Evolutionary conservation across 1,284 basidiomycete genomes (phyloP).

Genomic region (Ganoderma resinaceum): DNA sequence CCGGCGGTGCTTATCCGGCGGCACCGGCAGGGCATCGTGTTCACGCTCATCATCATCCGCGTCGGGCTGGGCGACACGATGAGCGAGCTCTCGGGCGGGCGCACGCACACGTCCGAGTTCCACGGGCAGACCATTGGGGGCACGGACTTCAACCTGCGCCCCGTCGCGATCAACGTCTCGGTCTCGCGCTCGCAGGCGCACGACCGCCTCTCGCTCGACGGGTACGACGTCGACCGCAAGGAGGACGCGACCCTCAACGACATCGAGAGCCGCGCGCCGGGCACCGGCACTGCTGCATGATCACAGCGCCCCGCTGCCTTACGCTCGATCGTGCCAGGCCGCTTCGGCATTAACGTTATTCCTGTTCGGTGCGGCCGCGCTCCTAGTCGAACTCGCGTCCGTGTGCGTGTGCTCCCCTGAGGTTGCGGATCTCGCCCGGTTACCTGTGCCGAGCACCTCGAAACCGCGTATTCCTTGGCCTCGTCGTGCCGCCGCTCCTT

Average conservation of each 20-base stretch:
- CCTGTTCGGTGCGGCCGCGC: too few relatives aligned
- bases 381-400: too few relatives aligned
- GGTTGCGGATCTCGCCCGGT: too few relatives aligned
- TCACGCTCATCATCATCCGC: constrained; percentile 29
- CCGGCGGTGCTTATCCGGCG: too few relatives aligned
- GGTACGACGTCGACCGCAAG: constrained; percentile 15
- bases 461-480: too few relatives aligned
- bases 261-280: constrained; percentile 18
- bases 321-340: not conserved
- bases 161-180: constrained; percentile 23
- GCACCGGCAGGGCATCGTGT: constrained; percentile 31
- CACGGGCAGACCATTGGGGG: constrained; percentile 17
- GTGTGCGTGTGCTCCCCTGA: too few relatives aligned
- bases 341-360: too few relatives aligned
- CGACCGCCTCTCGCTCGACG: constrained; percentile 16
- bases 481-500: not conserved
- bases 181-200: constrained; percentile 12
- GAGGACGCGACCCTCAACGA: constrained; percentile 3
- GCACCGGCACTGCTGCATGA: not conserved
- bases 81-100: constrained; percentile 11
- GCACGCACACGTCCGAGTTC: not conserved
- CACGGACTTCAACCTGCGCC: constrained; percentile 15
- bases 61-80: constrained; percentile 25
- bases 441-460: too few relatives aligned
- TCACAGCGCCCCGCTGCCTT: not conserved